phyloP scores from a whole-genome alignment of 2,329 filamentous ascomycete genomes.

The Periconia sp. region DNA sequence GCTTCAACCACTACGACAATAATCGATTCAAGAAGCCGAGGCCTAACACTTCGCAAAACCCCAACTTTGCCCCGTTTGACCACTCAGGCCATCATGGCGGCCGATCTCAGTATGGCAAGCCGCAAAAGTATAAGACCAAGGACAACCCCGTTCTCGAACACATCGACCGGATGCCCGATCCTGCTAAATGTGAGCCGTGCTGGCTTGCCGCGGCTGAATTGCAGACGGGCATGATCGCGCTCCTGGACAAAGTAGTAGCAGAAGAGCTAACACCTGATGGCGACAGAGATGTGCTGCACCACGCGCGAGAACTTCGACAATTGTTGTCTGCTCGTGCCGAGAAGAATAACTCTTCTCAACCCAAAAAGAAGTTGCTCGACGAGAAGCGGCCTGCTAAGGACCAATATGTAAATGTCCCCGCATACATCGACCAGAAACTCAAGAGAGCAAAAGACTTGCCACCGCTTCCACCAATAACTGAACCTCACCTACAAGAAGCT shows the following conservation, averaged over 20 bases:
- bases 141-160: constrained; percentile 12
- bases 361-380: constrained; percentile 48
- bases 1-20: constrained; percentile 27
- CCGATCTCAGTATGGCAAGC: background rate
- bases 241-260: constrained; percentile 38
- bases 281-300: constrained; percentile 34
- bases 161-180: constrained; percentile 17
- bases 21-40: constrained; percentile 20
- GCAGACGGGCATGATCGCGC: constrained; percentile 34
- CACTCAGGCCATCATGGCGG: background rate
- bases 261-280: constrained; percentile 30
- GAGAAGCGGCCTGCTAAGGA: constrained; percentile 29
- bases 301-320: constrained; percentile 33
- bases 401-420: constrained; percentile 27
- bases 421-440: constrained; percentile 34
- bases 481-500: constrained; percentile 65
- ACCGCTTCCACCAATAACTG: constrained; percentile 65
- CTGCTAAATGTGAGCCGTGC: constrained; percentile 20
- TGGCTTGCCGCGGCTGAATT: constrained; percentile 25
- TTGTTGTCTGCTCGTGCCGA: constrained; percentile 29
- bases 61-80: background rate
- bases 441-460: constrained; percentile 53
- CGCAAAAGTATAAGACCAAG: constrained; percentile 8
- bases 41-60: constrained; percentile 2
- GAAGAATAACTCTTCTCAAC: constrained; percentile 57